Conservation (phyloP, 148 eudicot species). For the Fagopyrum tataricum region DNA sequence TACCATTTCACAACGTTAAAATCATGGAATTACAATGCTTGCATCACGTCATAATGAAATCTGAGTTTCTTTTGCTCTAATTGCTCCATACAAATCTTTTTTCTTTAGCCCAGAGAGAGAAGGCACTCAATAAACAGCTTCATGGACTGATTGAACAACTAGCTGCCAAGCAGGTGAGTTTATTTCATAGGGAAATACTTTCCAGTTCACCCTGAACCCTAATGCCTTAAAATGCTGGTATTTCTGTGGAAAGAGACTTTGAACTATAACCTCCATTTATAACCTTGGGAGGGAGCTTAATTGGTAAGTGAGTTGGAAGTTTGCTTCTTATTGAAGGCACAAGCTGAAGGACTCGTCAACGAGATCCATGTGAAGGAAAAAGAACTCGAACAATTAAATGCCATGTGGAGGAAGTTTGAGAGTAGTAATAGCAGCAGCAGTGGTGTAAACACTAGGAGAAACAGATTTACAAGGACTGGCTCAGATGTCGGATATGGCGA, state of each 20-base stretch:
- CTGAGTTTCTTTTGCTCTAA: neutral
- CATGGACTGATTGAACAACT: slow-evolving; percentile 92
- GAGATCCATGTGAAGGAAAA: slow-evolving; percentile 82
- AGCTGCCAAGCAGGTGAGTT: slow-evolving; percentile 77
- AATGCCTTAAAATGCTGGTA: neutral
- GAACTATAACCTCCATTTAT: neutral
- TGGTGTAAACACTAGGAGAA: slow-evolving; percentile 60
- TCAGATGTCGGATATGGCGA: slow-evolving; percentile 39
- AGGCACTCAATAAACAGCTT: slow-evolving; percentile 86
- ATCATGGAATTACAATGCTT: neutral
- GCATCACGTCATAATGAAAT: neutral
- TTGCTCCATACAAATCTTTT: neutral
- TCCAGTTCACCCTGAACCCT: neutral
- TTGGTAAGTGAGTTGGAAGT: no score
- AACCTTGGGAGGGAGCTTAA: neutral
- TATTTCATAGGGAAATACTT: neutral
- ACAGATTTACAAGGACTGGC: slow-evolving; percentile 49
- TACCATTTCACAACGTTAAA: neutral
- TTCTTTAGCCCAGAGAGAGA: slow-evolving; percentile 84
- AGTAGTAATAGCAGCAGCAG: slow-evolving; percentile 18
- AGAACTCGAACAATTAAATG: slow-evolving; percentile 75
- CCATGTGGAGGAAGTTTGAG: slow-evolving; percentile 56
- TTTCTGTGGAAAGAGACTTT: neutral
- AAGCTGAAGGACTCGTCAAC: slow-evolving; percentile 73
- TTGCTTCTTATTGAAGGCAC: slow-evolving; percentile 46